Evolutionary conservation across 192 early-diverging fungal genomes (phyloP).

Genomic region (Borealophlyctis nickersoniae): DNA sequence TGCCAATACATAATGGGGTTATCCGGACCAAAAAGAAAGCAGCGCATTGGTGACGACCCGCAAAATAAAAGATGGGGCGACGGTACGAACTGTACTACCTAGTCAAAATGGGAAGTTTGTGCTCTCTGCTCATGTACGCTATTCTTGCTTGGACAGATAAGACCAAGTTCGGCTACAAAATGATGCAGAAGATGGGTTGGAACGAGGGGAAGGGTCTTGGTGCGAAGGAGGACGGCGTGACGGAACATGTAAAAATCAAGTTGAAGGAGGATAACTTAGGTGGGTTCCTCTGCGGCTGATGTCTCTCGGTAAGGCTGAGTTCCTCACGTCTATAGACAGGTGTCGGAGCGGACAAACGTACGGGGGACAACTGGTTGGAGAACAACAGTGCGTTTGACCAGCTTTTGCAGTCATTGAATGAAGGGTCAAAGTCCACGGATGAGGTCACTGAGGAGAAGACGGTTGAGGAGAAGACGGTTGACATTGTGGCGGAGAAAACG

Average conservation of each 20-base stretch:
- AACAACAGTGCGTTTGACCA: conserved; percentile 82
- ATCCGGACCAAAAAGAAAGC: conserved; percentile 66
- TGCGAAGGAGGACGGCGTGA: conserved; percentile 75
- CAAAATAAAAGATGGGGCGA: conserved; percentile 87
- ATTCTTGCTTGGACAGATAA: conserved; percentile 50
- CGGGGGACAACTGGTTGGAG: conserved; percentile 91
- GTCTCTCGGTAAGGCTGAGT: neutral
- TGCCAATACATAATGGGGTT: conserved; percentile 73
- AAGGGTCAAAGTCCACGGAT: conserved; percentile 28
- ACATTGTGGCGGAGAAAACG: conserved; percentile 2
- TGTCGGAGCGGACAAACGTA: conserved; percentile 82
- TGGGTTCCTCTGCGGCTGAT: conserved; percentile 2
- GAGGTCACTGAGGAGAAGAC: conserved; percentile 5
- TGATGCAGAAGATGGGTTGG: conserved; percentile 98
- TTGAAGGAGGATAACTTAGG: conserved; percentile 87
- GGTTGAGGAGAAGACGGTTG: conserved; percentile 16
- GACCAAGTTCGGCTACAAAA: conserved; percentile 79
- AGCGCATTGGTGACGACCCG: conserved; percentile 84
- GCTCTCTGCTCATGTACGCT: neutral
- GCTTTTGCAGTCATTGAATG: conserved; percentile 78
- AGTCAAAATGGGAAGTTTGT: neutral
- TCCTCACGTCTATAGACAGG: conserved; percentile 21
- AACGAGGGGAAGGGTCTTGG: conserved; percentile 89
- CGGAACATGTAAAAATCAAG: conserved; percentile 81
- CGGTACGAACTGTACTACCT: conserved; percentile 41